A percentile compares a stretch with the other conserved stretches of the same genome.
phyloP scores from a whole-genome alignment of 805 yeast species.

The Starmerella apicola region DNA sequence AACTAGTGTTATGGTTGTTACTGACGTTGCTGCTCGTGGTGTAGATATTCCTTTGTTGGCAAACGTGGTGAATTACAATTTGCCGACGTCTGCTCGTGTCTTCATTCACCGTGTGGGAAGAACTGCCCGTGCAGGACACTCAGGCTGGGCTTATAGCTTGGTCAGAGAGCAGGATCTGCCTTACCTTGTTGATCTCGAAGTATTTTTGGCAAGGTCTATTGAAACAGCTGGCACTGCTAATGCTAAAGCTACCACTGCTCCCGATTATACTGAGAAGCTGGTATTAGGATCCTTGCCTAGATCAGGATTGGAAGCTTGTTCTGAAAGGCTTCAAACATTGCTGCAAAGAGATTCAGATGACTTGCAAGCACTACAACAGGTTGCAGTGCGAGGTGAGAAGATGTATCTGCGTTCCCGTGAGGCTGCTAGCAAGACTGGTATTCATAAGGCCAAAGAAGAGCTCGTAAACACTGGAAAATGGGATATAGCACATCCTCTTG shows the following conservation, averaged over 20 bases:
- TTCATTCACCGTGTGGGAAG: slow-evolving; percentile 97
- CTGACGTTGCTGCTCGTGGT: slow-evolving; percentile 93
- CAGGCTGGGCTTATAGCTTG: slow-evolving; percentile 94
- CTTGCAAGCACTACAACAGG: slow-evolving; percentile 48
- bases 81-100: slow-evolving; percentile 86
- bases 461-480: slow-evolving; percentile 40
- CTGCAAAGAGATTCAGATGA: slow-evolving; percentile 52
- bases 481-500: slow-evolving; percentile 76
- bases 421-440: slow-evolving; percentile 76
- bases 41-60: slow-evolving; percentile 95
- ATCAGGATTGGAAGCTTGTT: slow-evolving; percentile 49
- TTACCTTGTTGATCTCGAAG: slow-evolving; percentile 75
- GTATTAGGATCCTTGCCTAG: slow-evolving; percentile 80
- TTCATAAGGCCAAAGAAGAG: slow-evolving; percentile 72
- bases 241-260: slow-evolving; percentile 27
- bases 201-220: slow-evolving; percentile 77
- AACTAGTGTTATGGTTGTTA: slow-evolving; percentile 80
- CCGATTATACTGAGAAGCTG: slow-evolving; percentile 63
- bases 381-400: slow-evolving; percentile 77
- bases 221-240: slow-evolving; percentile 25
- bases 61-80: slow-evolving; percentile 79
- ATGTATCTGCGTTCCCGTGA: slow-evolving; percentile 74
- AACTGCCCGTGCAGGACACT: slow-evolving; percentile 97
- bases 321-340: slow-evolving; percentile 57
- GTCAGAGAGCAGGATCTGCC: slow-evolving; percentile 79